Base-by-base conservation (phyloP, 345 rosid genomes). In the Salix arbutifolia region DNA sequence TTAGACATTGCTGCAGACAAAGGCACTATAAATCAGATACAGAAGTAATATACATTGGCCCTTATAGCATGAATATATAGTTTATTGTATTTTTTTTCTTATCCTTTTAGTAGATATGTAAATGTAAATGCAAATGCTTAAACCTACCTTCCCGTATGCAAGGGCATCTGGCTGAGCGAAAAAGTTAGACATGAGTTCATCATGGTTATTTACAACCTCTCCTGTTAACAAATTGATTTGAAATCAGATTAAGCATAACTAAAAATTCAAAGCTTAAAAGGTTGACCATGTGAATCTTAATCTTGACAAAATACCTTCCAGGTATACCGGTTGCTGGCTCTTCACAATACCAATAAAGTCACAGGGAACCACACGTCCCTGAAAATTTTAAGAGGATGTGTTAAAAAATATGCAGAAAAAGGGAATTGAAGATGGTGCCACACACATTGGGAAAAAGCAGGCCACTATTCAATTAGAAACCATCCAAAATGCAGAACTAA, bases 101-200 rank as follows among this genome's bases (percentile, higher is more conserved):
- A 11, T 12, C 35, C 26, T 73, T 16, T 58, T 16, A 8, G 9
- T 18, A 56, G 69, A 50, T 26, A 11, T 9, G 67, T 64, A 44
- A 64, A 6, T 16, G 46, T 21, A 50, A 18, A 11, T 9, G 67
- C 52, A 44, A 64, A 6, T 16, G 46, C 25, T 53, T 42, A 79
- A 60, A 56, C 78, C 76, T 88, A 93, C 99, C 96, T 92, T 96
- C 78, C 98, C 99, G 77, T 87, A 92, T n/a, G 99, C 99, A 50
- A 96, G 92, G 64, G 98, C 99, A 90, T 96, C 98, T 28, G 98
- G 97, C 84, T 96, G 97, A 52, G 99, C 99, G 66, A 93, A 96
- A 81, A 96, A 96, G 94, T 96, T 96, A 61, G 98, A 93, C 99
- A 93, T 92, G 77, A 96, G 97, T 84, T 96, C 99, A 70, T 96